These are phyloP conservation scores for Ceratocystiopsis minuta DNA, from an alignment of 2,329 filamentous ascomycete genomes.

Conservation along the genomic window DNA sequence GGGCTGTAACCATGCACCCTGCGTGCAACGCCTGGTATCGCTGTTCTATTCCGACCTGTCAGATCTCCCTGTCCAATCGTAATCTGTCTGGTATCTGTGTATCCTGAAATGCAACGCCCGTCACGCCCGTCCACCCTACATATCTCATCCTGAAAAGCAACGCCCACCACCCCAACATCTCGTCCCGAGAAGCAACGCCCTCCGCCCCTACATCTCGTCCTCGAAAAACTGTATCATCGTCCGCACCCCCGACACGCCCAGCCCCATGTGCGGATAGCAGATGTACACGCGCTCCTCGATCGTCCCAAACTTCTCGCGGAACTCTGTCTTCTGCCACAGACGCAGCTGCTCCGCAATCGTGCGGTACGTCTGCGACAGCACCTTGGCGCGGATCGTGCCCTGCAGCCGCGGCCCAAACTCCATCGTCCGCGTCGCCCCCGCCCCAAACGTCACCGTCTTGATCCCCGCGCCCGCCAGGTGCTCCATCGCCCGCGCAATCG, in stretches of 20 bases:
- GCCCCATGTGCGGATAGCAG: slow-evolving; percentile 71
- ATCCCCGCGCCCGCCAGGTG: slow-evolving; percentile 35
- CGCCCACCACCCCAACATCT: too few relatives aligned
- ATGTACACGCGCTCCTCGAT: slow-evolving; percentile 74
- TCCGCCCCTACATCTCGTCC: slow-evolving; percentile 22
- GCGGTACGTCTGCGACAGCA: slow-evolving; percentile 68
- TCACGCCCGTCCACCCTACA: too few relatives aligned
- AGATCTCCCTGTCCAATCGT: too few relatives aligned
- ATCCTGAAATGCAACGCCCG: too few relatives aligned
- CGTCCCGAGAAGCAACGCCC: too few relatives aligned
- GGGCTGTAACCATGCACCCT: too few relatives aligned
- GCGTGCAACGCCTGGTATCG: too few relatives aligned
- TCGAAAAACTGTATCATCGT: slow-evolving; percentile 87
- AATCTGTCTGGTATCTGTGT: too few relatives aligned
- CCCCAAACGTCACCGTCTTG: slow-evolving; percentile 66
- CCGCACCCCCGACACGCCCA: slow-evolving; percentile 64
- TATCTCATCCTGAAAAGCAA: too few relatives aligned
- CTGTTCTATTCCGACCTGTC: too few relatives aligned
- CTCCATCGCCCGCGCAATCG: slow-evolving; percentile 53
- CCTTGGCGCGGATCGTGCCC: slow-evolving; percentile 62
- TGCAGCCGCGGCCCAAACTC: slow-evolving; percentile 66
- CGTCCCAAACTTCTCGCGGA: slow-evolving; percentile 78
- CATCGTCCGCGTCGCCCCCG: slow-evolving; percentile 57
- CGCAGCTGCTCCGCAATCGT: slow-evolving; percentile 68
- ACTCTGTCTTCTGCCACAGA: slow-evolving; percentile 70